Percentiles rank a stretch among this genome's conserved stretches.
Conservation (phyloP, 1,139 yeast genomes). For the Diutina siamensis region DNA sequence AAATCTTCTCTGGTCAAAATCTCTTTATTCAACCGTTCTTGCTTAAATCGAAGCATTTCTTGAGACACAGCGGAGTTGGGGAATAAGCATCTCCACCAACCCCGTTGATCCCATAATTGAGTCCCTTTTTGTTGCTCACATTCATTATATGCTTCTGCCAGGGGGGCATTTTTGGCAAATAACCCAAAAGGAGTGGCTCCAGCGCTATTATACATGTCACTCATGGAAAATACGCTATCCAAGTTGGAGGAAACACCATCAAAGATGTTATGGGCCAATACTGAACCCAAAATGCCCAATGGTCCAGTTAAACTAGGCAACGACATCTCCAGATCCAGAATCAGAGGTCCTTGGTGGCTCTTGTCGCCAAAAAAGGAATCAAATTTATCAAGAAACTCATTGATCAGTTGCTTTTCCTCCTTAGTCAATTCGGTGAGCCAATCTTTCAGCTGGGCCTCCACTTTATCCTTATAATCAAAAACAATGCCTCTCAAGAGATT, state of each 20-base stretch:
- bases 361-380: background rate
- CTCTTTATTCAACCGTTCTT: conserved; percentile 13
- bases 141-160: conserved; percentile 43
- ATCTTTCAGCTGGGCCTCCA: background rate
- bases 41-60: conserved; percentile 20
- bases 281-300: background rate
- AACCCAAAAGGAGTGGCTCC: conserved; percentile 33
- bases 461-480: conserved; percentile 4
- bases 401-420: background rate
- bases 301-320: background rate
- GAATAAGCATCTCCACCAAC: conserved; percentile 82
- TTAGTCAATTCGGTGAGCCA: background rate
- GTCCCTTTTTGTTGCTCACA: conserved; percentile 57
- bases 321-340: background rate
- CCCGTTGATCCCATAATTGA: conserved; percentile 68
- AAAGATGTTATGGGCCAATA: background rate
- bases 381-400: conserved; percentile 1
- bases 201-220: conserved; percentile 8
- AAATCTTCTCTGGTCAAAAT: conserved; percentile 45
- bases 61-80: conserved; percentile 42
- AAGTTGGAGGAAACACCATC: background rate
- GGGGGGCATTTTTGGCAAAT: conserved; percentile 52
- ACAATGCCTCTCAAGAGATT: conserved; percentile 1
- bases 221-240: background rate
- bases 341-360: background rate